phyloP scores from a whole-genome alignment of 2,329 filamentous ascomycete genomes.

The Iodosphaeria phyllophila region DNA sequence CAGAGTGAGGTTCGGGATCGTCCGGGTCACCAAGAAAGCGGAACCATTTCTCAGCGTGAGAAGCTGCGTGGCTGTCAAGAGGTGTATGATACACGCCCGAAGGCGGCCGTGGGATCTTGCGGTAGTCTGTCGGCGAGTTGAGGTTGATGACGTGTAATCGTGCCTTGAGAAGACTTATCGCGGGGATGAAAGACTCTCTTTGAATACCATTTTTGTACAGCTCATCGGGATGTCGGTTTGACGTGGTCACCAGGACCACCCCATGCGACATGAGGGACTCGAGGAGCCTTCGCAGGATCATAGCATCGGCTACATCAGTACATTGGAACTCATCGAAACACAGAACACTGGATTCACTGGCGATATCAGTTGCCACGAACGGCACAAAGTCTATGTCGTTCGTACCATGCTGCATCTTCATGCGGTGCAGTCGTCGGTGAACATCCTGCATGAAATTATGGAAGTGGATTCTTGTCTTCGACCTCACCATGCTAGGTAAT shows the following conservation, averaged over 20 bases:
- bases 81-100: slow-evolving; percentile 89
- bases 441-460: slow-evolving; percentile 99
- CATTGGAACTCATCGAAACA: slow-evolving; percentile 99
- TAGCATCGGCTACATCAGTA: slow-evolving; percentile 94
- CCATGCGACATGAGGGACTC: slow-evolving; percentile 90
- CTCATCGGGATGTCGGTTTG: slow-evolving; percentile 89
- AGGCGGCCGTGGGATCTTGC: slow-evolving; percentile 83
- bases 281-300: slow-evolving; percentile 80
- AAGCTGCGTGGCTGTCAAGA: slow-evolving; percentile 56
- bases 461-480: slow-evolving; percentile 90
- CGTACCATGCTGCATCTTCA: slow-evolving; percentile 79
- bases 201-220: slow-evolving; percentile 98
- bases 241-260: slow-evolving; percentile 90
- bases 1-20: slow-evolving; percentile 53
- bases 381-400: slow-evolving; percentile 81
- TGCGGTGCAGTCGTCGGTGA: slow-evolving; percentile 72
- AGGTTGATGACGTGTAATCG: slow-evolving; percentile 82
- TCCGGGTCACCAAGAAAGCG: slow-evolving; percentile 76
- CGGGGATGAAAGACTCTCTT: slow-evolving; percentile 84
- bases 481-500: slow-evolving; percentile 56
- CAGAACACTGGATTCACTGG: slow-evolving; percentile 63
- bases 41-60: slow-evolving; percentile 91
- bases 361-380: slow-evolving; percentile 88
- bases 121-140: slow-evolving; percentile 89
- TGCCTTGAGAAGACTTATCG: slow-evolving; percentile 77